Percentiles rank a stretch among this genome's conserved stretches.
Evolutionary conservation across 257 asterid genomes (phyloP).

Genomic region (Penstemon newberryi): DNA sequence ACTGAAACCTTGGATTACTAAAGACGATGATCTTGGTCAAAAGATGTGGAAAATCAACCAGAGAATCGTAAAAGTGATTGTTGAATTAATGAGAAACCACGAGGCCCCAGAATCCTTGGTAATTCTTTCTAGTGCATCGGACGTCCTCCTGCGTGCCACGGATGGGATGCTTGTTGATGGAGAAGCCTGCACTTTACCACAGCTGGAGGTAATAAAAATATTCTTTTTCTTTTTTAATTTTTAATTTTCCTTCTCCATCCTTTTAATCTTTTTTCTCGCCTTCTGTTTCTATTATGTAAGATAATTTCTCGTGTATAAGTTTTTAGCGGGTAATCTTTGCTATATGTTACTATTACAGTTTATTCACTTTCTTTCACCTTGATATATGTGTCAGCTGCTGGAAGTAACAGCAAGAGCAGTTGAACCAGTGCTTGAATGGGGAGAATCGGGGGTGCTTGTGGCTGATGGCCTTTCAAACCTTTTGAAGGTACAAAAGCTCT

Average conservation of each 20-base stretch:
- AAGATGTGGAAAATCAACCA: slow-evolving; percentile 95
- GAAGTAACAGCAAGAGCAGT: slow-evolving; percentile 96
- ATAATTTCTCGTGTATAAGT: background rate
- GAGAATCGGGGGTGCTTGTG: slow-evolving; percentile 84
- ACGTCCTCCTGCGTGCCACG: slow-evolving; percentile 95
- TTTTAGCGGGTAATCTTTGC: background rate
- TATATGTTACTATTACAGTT: slow-evolving; percentile 37
- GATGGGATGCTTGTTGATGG: slow-evolving; percentile 99
- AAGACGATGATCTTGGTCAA: slow-evolving; percentile 90
- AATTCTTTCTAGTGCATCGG: slow-evolving; percentile 84
- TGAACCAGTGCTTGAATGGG: slow-evolving; percentile 90
- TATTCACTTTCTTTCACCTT: slow-evolving; percentile 27
- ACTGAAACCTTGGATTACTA: slow-evolving; percentile 92
- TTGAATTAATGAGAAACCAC: slow-evolving; percentile 90
- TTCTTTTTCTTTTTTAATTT: slow-evolving; percentile 1
- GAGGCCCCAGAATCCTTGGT: slow-evolving; percentile 86
- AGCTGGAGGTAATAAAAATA: slow-evolving; percentile 70
- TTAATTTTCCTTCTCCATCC: background rate
- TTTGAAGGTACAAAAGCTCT: slow-evolving; percentile 61
- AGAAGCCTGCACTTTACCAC: slow-evolving; percentile 99
- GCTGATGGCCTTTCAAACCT: slow-evolving; percentile 92
- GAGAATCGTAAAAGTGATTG: slow-evolving; percentile 85
- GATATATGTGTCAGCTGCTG: slow-evolving; percentile 56
- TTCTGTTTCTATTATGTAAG: slow-evolving; percentile 15
- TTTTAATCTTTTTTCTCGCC: background rate